A percentile compares a stretch with the other conserved stretches of the same genome.
Evolutionary conservation across 352 stramenopile genomes (phyloP).

Genomic region (Pythium oligandrum): DNA sequence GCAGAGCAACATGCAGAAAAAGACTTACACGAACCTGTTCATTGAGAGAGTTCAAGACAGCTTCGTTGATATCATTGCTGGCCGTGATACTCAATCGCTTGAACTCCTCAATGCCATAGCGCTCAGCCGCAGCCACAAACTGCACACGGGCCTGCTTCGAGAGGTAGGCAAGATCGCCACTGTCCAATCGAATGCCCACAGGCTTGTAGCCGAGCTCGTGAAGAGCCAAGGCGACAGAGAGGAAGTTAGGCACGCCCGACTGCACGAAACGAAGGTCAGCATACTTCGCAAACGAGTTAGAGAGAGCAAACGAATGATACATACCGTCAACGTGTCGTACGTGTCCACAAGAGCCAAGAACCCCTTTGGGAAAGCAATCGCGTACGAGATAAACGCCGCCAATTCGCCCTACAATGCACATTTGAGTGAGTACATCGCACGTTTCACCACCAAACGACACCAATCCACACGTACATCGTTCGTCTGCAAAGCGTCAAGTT

Average conservation of each 20-base stretch:
- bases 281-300: background rate
- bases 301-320: conserved; percentile 9
- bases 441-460: background rate
- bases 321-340: conserved; percentile 94
- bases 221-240: conserved; percentile 93
- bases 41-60: conserved; percentile 92
- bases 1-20: conserved; percentile 1
- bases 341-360: conserved; percentile 99
- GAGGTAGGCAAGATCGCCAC: conserved; percentile 97
- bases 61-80: conserved; percentile 99
- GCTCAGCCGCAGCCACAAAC: conserved; percentile 47
- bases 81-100: conserved; percentile 92
- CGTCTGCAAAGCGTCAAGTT: conserved; percentile 65
- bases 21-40: conserved; percentile 68
- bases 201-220: conserved; percentile 88
- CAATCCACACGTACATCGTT: conserved; percentile 59
- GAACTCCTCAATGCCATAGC: conserved; percentile 73
- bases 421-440: conserved; percentile 16
- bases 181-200: conserved; percentile 95
- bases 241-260: conserved; percentile 96
- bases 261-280: conserved; percentile 20
- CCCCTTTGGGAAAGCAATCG: conserved; percentile 93
- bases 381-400: conserved; percentile 98
- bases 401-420: conserved; percentile 87
- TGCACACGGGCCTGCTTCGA: conserved; percentile 81